Base-by-base conservation (phyloP, 306 rosid genomes). In the Fagus sylvatica region DNA sequence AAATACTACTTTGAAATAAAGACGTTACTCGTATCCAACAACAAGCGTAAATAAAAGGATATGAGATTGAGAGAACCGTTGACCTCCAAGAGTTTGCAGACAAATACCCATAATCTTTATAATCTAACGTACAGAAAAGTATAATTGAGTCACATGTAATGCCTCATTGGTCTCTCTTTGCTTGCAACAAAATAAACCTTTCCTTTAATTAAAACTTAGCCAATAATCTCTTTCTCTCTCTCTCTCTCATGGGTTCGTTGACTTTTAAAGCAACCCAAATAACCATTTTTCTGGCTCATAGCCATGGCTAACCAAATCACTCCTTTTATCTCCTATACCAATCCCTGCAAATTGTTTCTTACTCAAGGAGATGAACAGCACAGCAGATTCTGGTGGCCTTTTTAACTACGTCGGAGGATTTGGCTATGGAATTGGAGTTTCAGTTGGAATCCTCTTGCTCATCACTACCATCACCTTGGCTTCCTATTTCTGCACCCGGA, bases 361-460 rank as follows among this genome's bases (percentile, higher is more conserved):
- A 51, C 46, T 13, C 72, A 53, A 57, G 51, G 65, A 59, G 46
- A 92, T 90, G 96, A 90, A 75, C 86, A 69, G 54, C 73, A 53
- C 90, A 43, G 55, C 79, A 5, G 82, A 76, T 75, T 40, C 88
- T 1, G 78, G 88, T 33, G 96, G 96, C 30, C 78, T 89, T 79
- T 78, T 90, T 30, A 91, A 22, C 57, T 43, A 80, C 86, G 81
- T 90, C 22, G 91, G 94, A 61, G 91, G 98, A 4, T 88, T 91
- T 53, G 94, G 98, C 65, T 93, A 90, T 73, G 99, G 91, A 68
- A 85, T 95, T 75, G 99, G 98, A 49, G 88, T 93, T 37, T 92
- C 98, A 9, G 79, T 89, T 81, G 97, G 97, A 4, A 83, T 94
- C 62, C 97, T 94, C 19, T 51, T 94, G 30, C 95, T 92, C 65